Evolutionary conservation across 2,329 filamentous ascomycete genomes (phyloP).

Genomic region (Pezicula carpinea): DNA sequence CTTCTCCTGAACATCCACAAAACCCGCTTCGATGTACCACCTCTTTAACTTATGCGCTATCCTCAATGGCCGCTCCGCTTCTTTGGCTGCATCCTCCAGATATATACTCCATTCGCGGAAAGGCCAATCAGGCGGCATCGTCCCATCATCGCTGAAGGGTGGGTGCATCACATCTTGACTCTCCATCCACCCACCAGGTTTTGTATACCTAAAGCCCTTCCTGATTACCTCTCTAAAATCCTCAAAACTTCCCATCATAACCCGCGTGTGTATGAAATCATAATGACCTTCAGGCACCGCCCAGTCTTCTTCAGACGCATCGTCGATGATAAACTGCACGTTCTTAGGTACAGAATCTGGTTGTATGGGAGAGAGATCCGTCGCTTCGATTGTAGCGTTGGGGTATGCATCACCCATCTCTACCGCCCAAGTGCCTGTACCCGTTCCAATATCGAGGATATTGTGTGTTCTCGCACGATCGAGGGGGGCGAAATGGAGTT

Average conservation of each 20-base stretch:
- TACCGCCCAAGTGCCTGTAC: conserved; percentile 58
- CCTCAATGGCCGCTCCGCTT: conserved; percentile 35
- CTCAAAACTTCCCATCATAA: conserved; percentile 48
- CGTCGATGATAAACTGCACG: conserved; percentile 60
- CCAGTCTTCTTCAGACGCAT: conserved; percentile 31
- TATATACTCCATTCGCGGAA: conserved; percentile 17
- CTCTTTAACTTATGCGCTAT: conserved; percentile 10
- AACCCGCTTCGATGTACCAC: conserved; percentile 20
- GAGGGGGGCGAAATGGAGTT: conserved; percentile 38
- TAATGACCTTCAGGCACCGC: conserved; percentile 42
- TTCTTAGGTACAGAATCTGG: conserved; percentile 62
- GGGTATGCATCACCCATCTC: conserved; percentile 61
- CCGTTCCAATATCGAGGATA: conserved; percentile 45
- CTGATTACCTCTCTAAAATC: conserved; percentile 41
- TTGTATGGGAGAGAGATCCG: conserved; percentile 62
- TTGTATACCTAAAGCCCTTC: conserved; percentile 6
- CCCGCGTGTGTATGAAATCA: conserved; percentile 53
- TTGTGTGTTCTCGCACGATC: conserved; percentile 27
- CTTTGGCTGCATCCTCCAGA: conserved; percentile 5
- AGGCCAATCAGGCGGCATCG: conserved; percentile 33
- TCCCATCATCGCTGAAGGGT: conserved; percentile 39
- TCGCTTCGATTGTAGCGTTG: conserved; percentile 50
- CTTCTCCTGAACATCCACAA: conserved; percentile 22
- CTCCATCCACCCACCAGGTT: conserved; percentile 13
- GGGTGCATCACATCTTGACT: conserved; percentile 9